phyloP scores from a whole-genome alignment of 768 basidiomycete genomes.

The Agaricus sinodeliciosus region DNA sequence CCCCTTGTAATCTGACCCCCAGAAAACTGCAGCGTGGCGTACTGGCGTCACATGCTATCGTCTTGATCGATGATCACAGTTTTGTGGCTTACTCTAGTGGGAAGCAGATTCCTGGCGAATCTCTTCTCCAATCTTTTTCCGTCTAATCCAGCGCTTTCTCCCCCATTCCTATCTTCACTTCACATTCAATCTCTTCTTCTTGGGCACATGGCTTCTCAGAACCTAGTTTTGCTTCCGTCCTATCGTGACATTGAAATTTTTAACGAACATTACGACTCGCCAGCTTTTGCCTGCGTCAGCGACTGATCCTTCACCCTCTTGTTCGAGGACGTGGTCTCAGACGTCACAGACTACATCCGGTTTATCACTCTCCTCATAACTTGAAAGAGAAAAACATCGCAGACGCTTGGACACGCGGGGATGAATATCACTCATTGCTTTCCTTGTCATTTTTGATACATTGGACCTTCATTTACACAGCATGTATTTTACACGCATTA shows the following conservation, averaged over 20 bases:
- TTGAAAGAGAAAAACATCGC: not conserved
- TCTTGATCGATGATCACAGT: constrained; percentile 19
- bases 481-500: constrained; percentile 12
- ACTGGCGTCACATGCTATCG: constrained; percentile 19
- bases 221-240: not conserved
- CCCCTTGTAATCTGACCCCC: not conserved
- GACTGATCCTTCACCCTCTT: constrained; percentile 9
- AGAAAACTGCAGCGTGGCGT: constrained; percentile 14
- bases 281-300: constrained; percentile 8
- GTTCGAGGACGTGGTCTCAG: not conserved
- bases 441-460: not conserved
- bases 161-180: not conserved
- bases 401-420: not conserved
- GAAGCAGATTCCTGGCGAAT: constrained; percentile 27
- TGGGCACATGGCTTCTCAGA: constrained; percentile 2
- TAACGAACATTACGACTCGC: constrained; percentile 26
- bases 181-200: not conserved
- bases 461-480: constrained; percentile 9
- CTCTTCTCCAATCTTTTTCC: constrained; percentile 16
- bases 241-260: constrained; percentile 11
- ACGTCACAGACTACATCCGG: not conserved
- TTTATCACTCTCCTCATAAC: not conserved
- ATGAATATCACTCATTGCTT: constrained; percentile 2
- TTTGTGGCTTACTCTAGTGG: constrained; percentile 1
- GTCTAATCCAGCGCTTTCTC: constrained; percentile 15